phyloP scores from a whole-genome alignment of 2,329 filamentous ascomycete species.

The Elsinoe perseae region DNA sequence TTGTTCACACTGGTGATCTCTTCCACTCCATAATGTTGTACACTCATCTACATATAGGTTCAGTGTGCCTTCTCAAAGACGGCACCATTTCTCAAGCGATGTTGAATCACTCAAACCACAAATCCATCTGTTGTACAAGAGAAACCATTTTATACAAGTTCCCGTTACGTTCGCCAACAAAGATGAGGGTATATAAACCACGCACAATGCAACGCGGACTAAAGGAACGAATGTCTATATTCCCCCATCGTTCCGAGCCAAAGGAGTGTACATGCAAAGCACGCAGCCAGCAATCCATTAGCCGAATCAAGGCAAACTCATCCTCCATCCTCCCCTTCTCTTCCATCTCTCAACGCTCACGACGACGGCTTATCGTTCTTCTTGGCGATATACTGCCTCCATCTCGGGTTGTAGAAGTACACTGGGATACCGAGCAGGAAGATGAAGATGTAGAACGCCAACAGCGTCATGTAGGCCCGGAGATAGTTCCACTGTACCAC shows the following conservation, averaged over 20 bases:
- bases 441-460: slow-evolving; percentile 21
- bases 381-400: background rate
- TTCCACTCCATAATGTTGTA: too few relatives aligned
- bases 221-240: background rate
- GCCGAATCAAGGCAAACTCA: background rate
- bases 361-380: background rate
- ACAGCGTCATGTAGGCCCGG: slow-evolving; percentile 23
- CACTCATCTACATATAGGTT: too few relatives aligned
- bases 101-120: too few relatives aligned
- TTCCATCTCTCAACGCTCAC: background rate
- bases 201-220: background rate
- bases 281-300: background rate
- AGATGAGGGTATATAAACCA: background rate
- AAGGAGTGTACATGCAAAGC: background rate
- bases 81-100: too few relatives aligned
- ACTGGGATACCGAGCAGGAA: slow-evolving; percentile 26
- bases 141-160: background rate
- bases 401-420: slow-evolving; percentile 24
- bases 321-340: background rate
- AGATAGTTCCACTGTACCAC: slow-evolving; percentile 23
- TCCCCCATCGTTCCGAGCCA: background rate
- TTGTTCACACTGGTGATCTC: too few relatives aligned
- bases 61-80: too few relatives aligned
- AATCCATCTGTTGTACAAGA: too few relatives aligned
- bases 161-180: background rate